phyloP scores from a whole-genome alignment of 768 basidiomycete genomes.

The Mycena indigotica region DNA sequence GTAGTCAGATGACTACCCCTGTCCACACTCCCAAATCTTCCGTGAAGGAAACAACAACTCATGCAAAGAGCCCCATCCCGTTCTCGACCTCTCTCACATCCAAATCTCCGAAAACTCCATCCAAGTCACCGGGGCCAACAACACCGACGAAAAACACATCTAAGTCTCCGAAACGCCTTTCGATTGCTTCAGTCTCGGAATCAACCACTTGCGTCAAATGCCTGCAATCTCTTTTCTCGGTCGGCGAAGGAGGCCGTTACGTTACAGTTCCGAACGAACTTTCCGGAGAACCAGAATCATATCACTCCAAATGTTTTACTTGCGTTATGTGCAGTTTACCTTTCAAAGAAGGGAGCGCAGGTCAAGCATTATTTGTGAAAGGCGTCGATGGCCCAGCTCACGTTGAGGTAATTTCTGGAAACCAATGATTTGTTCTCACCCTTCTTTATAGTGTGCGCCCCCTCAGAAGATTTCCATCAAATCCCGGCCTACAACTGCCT shows the following conservation, averaged over 20 bases:
- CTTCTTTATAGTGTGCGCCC: constrained; percentile 43
- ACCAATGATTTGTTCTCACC: background rate
- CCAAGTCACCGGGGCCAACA: background rate
- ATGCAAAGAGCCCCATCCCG: constrained; percentile 2
- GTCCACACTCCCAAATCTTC: constrained; percentile 33
- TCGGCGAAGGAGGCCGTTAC: constrained; percentile 61
- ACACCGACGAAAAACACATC: constrained; percentile 18
- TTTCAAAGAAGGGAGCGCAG: constrained; percentile 63
- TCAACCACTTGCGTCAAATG: constrained; percentile 65
- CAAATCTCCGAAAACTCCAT: constrained; percentile 2
- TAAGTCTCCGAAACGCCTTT: constrained; percentile 19
- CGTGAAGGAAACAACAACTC: constrained; percentile 15
- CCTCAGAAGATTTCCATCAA: constrained; percentile 41
- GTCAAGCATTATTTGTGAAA: constrained; percentile 73
- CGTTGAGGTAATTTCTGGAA: constrained; percentile 46
- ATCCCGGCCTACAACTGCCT: constrained; percentile 5
- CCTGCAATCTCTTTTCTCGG: constrained; percentile 55
- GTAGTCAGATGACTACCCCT: constrained; percentile 36
- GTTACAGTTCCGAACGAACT: constrained; percentile 67
- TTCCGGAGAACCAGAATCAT: constrained; percentile 54
- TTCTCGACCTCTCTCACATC: constrained; percentile 4
- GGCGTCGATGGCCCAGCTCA: constrained; percentile 70
- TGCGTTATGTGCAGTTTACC: constrained; percentile 65
- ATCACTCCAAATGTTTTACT: constrained; percentile 76
- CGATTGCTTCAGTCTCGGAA: constrained; percentile 33